Percentiles rank a stretch among this genome's conserved stretches.
Evolutionary conservation across 1,284 basidiomycete genomes (phyloP).

Genomic region (Puccinia polysora): DNA sequence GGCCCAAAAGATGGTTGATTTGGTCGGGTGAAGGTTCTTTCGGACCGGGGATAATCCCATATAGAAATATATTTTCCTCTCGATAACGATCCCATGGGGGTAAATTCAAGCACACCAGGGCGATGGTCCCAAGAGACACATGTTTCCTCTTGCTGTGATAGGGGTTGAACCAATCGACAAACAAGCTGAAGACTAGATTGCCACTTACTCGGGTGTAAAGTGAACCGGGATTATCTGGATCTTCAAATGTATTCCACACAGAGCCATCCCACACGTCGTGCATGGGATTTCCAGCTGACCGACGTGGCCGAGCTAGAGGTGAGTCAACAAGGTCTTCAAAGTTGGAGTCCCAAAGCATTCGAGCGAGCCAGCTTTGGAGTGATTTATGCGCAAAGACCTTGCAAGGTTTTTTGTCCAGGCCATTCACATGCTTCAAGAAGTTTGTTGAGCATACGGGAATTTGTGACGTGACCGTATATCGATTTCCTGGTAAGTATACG

Average conservation of each 20-base stretch:
- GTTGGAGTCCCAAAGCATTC: not conserved
- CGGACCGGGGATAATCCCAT: conserved; percentile 18
- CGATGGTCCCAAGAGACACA: conserved; percentile 2
- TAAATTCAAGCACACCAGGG: conserved; percentile 31
- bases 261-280: conserved; percentile 17
- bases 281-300: conserved; percentile 1
- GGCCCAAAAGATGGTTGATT: conserved; percentile 12
- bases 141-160: conserved; percentile 1
- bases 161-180: conserved; percentile 31
- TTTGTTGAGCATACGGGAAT: not conserved
- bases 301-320: not conserved
- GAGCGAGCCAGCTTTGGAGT: conserved; percentile 5
- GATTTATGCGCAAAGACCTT: conserved; percentile 3
- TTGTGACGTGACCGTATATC: not conserved
- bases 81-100: conserved; percentile 13
- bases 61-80: conserved; percentile 28
- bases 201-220: not conserved
- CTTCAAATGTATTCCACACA: not conserved
- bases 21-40: conserved; percentile 20
- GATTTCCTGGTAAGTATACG: conserved; percentile 7
- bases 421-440: not conserved
- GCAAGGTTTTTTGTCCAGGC: not conserved
- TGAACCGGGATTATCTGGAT: not conserved
- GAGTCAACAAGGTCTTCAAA: conserved; percentile 20
- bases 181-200: conserved; percentile 35